phyloP scores from a whole-genome alignment of 129 eudicot species.

The carrot (Daucus carota) region DH1_v3.0 NC_030388.2:21439001-21439500 shows the following conservation, averaged over 20 bases:
- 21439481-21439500: background rate
- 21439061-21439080: background rate
- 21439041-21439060: background rate
- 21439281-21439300: conserved; percentile 91
- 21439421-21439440: background rate
- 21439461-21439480: background rate
- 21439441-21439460: background rate
- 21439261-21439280: conserved; percentile 71
- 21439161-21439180: conserved; percentile 55
- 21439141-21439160: background rate
- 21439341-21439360: conserved; percentile 58
- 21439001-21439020: background rate
- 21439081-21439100: background rate
- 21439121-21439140: background rate
- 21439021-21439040: background rate
- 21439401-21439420: background rate
- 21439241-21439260: conserved; percentile 55
- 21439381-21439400: background rate
- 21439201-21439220: conserved; percentile 65
- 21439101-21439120: background rate
- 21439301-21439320: conserved; percentile 58
- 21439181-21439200: conserved; percentile 66
- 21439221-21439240: conserved; percentile 73
- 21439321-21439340: conserved; percentile 56
- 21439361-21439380: background rate